phyloP scores from a whole-genome alignment of 2,329 filamentous ascomycete species.

The Ciborinia camelliae region DNA sequence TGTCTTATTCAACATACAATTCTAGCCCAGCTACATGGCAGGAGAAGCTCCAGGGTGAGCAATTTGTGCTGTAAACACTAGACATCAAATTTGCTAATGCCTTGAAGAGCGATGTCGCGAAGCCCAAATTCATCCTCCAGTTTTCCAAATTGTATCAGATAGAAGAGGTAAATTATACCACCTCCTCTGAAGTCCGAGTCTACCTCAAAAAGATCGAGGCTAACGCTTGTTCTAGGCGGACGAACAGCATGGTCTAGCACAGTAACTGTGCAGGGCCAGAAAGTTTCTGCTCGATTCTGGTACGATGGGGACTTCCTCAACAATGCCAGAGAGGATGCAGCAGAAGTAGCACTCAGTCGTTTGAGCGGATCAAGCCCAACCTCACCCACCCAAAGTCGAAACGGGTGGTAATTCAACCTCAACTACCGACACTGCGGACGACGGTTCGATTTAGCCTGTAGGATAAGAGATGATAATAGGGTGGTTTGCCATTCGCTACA shows the following conservation, averaged over 20 bases:
- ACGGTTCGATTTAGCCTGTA: slow-evolving; percentile 31
- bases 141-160: slow-evolving; percentile 71
- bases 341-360: slow-evolving; percentile 69
- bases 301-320: slow-evolving; percentile 86
- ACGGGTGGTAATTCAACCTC: slow-evolving; percentile 38
- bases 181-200: not conserved
- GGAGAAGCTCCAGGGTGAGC: slow-evolving; percentile 41
- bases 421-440: slow-evolving; percentile 18
- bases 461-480: slow-evolving; percentile 32
- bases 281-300: slow-evolving; percentile 76
- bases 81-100: slow-evolving; percentile 27
- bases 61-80: slow-evolving; percentile 18
- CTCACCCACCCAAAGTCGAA: slow-evolving; percentile 42
- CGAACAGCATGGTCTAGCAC: slow-evolving; percentile 87
- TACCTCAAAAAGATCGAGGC: slow-evolving; percentile 16
- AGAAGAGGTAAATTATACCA: slow-evolving; percentile 58
- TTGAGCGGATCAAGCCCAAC: slow-evolving; percentile 45
- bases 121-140: slow-evolving; percentile 51
- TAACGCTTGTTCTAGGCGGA: slow-evolving; percentile 56
- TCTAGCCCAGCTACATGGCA: slow-evolving; percentile 37
- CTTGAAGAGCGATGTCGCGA: slow-evolving; percentile 55
- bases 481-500: slow-evolving; percentile 27
- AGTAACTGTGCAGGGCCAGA: slow-evolving; percentile 66
- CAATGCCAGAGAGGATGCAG: slow-evolving; percentile 89
- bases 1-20: slow-evolving; percentile 36